phyloP scores from a whole-genome alignment of 352 stramenopile species.

The Pythium guiyangense region DNA sequence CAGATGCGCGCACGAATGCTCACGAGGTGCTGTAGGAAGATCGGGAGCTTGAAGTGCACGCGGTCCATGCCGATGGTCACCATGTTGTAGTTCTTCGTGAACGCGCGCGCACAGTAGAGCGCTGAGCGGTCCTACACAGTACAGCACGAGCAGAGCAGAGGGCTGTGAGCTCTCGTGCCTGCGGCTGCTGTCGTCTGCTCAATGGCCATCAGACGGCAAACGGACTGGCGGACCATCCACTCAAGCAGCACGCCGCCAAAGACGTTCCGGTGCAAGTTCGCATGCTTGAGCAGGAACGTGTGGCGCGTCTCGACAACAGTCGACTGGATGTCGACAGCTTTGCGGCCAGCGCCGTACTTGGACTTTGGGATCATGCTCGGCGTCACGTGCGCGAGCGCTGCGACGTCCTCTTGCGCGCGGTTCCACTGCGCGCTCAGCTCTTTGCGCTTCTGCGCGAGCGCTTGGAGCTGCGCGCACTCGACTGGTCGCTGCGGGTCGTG shows the following conservation, averaged over 20 bases:
- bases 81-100: conserved; percentile 73
- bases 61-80: conserved; percentile 76
- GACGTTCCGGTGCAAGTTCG: conserved; percentile 31
- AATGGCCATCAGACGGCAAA: not conserved
- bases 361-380: conserved; percentile 23
- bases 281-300: conserved; percentile 33
- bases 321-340: conserved; percentile 22
- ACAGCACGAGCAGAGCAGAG: too few species aligned
- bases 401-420: conserved; percentile 21
- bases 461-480: conserved; percentile 23
- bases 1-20: conserved; percentile 57
- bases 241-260: conserved; percentile 40
- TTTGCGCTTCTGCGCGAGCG: conserved; percentile 26
- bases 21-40: conserved; percentile 48
- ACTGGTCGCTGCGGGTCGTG: conserved; percentile 18
- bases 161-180: too few species aligned
- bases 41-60: conserved; percentile 66
- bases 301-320: conserved; percentile 35
- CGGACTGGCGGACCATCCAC: conserved; percentile 25
- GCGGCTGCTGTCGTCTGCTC: too few species aligned
- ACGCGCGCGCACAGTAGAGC: conserved; percentile 64
- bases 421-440: conserved; percentile 28
- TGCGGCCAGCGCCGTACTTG: conserved; percentile 7
- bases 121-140: conserved; percentile 44
- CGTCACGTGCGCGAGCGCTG: conserved; percentile 20